Evolutionary conservation across 805 yeast genomes (phyloP).

Genomic region (Kluyveromyces aestuarii): DNA sequence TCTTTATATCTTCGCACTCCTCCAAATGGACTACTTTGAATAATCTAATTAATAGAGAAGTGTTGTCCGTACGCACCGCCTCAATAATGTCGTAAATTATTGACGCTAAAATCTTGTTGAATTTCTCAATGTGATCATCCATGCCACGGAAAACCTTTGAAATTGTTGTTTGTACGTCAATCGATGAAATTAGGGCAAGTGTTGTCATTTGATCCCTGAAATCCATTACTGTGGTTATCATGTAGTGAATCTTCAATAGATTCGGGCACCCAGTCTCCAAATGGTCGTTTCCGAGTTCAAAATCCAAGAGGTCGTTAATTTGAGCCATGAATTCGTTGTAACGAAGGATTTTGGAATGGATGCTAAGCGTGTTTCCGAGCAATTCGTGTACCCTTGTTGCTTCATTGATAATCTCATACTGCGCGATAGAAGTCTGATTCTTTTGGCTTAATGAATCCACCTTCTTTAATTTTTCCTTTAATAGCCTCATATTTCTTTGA

Average conservation of each 20-base stretch:
- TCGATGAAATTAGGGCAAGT: conserved; percentile 44
- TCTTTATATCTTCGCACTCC: conserved; percentile 65
- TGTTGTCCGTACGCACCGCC: conserved; percentile 58
- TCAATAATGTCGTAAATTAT: conserved; percentile 67
- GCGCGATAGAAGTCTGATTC: conserved; percentile 48
- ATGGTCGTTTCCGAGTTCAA: conserved; percentile 26
- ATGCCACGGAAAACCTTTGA: conserved; percentile 30
- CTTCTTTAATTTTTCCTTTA: conserved; percentile 37
- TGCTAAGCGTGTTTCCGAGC: conserved; percentile 57
- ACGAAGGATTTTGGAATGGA: conserved; percentile 52
- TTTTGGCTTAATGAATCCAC: conserved; percentile 45
- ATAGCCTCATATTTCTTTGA: conserved; percentile 39
- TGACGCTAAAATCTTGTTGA: conserved; percentile 54
- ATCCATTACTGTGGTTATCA: conserved; percentile 62
- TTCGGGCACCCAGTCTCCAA: conserved; percentile 39
- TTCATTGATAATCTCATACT: conserved; percentile 59
- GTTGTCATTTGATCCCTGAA: conserved; percentile 63
- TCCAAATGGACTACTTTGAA: conserved; percentile 76
- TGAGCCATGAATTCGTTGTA: conserved; percentile 42
- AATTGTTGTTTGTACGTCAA: conserved; percentile 64
- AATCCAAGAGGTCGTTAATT: conserved; percentile 45
- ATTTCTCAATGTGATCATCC: conserved; percentile 39
- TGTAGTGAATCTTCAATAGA: conserved; percentile 59
- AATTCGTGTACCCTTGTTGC: conserved; percentile 64
- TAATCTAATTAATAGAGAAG: conserved; percentile 56